These are phyloP conservation scores for Clarireedia homoeocarpa DNA, from an alignment of 2,329 filamentous ascomycete genomes.

Conservation along the genomic window DNA sequence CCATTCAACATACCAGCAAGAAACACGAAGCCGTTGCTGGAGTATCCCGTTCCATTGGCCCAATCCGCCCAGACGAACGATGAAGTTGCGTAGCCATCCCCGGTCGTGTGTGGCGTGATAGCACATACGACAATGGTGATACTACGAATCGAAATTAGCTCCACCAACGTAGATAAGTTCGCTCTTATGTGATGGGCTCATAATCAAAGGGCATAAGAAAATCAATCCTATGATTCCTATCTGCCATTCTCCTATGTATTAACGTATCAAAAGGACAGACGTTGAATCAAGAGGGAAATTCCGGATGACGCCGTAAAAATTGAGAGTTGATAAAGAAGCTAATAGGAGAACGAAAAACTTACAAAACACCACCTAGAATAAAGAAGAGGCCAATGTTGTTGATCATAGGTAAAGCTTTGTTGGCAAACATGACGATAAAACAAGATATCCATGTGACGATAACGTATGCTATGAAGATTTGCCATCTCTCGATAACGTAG, in stretches of 20 bases:
- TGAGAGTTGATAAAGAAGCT: no score
- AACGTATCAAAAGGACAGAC: no score
- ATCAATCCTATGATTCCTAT: no score
- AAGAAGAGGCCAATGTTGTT: slow-evolving; percentile 48
- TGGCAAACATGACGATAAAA: slow-evolving; percentile 43
- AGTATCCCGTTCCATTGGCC: slow-evolving; percentile 37
- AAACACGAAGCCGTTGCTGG: slow-evolving; percentile 48
- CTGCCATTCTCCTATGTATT: no score
- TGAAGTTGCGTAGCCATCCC: slow-evolving; percentile 33
- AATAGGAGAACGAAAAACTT: slow-evolving; percentile 35
- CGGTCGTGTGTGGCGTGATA: slow-evolving; percentile 42
- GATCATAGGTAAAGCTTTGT: slow-evolving; percentile 42
- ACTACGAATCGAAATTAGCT: not conserved
- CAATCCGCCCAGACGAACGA: slow-evolving; percentile 39
- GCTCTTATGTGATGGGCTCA: not conserved
- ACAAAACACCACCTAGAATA: slow-evolving; percentile 41
- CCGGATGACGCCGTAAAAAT: no score
- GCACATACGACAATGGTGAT: slow-evolving; percentile 41
- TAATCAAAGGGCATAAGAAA: not conserved
- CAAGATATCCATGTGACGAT: slow-evolving; percentile 40
- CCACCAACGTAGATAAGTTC: not conserved
- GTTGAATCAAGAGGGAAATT: no score
- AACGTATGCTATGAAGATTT: slow-evolving; percentile 42
- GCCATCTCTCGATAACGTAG: slow-evolving; percentile 39
- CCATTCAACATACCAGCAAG: slow-evolving; percentile 57